Evolutionary conservation across 495 filamentous ascomycete species (phyloP).

Genomic region (Podospora pseudocomata): DNA sequence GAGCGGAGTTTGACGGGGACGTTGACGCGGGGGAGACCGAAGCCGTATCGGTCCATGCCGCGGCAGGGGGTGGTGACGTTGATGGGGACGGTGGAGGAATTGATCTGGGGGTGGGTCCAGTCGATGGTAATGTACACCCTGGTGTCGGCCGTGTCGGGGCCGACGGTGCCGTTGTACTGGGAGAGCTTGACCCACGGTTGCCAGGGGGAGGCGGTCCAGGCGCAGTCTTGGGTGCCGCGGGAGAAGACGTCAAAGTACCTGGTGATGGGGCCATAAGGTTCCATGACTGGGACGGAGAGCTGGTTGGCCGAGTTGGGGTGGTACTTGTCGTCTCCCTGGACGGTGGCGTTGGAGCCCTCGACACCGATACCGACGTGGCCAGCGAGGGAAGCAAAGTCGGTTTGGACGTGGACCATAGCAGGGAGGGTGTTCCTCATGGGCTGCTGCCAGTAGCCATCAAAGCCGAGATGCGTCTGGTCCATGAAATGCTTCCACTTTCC

Average conservation of each 20-base stretch:
- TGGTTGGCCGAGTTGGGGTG: conserved; percentile 55
- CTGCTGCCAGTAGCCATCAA: conserved; percentile 60
- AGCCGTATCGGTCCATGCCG: conserved; percentile 52
- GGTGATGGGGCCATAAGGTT: conserved; percentile 57
- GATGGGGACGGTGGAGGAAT: conserved; percentile 46
- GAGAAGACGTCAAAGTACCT: conserved; percentile 68
- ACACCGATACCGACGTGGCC: conserved; percentile 64
- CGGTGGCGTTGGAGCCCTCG: conserved; percentile 60
- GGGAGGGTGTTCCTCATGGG: conserved; percentile 67
- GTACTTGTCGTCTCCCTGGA: conserved; percentile 64
- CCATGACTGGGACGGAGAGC: conserved; percentile 55
- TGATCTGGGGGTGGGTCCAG: conserved; percentile 51
- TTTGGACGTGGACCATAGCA: conserved; percentile 56
- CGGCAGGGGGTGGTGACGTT: conserved; percentile 52
- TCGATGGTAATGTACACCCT: conserved; percentile 60
- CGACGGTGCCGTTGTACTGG: conserved; percentile 52
- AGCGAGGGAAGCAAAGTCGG: conserved; percentile 51
- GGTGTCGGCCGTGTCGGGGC: conserved; percentile 49
- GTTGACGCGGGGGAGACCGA: conserved; percentile 48
- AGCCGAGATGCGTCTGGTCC: conserved; percentile 57
- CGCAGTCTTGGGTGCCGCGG: conserved; percentile 55
- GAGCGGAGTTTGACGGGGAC: conserved; percentile 55
- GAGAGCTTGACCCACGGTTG: conserved; percentile 57
- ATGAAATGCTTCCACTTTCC: conserved; percentile 77
- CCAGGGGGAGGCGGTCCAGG: conserved; percentile 52